These are phyloP conservation scores for Citrus maxima DNA, from an alignment of 345 rosid genomes.

Conservation along the genomic window DNA sequence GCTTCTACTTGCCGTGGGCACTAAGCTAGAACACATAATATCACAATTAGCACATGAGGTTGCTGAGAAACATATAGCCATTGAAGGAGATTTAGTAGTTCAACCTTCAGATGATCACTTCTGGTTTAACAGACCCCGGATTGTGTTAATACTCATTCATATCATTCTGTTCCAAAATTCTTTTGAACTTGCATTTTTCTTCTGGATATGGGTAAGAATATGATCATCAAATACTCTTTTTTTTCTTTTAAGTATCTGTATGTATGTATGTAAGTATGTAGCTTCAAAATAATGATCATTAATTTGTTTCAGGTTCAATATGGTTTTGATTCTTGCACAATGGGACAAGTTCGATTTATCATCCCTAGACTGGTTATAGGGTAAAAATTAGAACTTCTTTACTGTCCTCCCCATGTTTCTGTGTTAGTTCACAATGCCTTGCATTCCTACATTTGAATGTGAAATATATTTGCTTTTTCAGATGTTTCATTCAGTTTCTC, in stretches of 20 bases:
- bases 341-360: background rate
- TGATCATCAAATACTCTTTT: background rate
- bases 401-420: background rate
- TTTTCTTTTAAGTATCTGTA: too few species aligned
- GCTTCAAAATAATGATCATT: background rate
- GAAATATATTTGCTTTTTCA: background rate
- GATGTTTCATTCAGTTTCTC: slow-evolving; percentile 6
- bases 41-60: slow-evolving; percentile 9
- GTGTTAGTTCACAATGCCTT: background rate
- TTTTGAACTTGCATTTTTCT: slow-evolving; percentile 12
- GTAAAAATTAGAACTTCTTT: background rate
- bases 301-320: slow-evolving; percentile 10
- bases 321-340: slow-evolving; percentile 1
- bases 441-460: background rate
- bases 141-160: slow-evolving; percentile 1
- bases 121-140: slow-evolving; percentile 9
- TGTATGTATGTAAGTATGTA: too few species aligned
- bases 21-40: slow-evolving; percentile 13
- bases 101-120: slow-evolving; percentile 17
- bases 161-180: slow-evolving; percentile 12
- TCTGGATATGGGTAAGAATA: slow-evolving; percentile 14
- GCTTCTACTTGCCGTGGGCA: slow-evolving; percentile 14
- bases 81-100: slow-evolving; percentile 13
- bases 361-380: slow-evolving; percentile 1
- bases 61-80: slow-evolving; percentile 11